Base-by-base conservation (phyloP, 257 asterid genomes). In the Nyctanthes arbortristis region DNA sequence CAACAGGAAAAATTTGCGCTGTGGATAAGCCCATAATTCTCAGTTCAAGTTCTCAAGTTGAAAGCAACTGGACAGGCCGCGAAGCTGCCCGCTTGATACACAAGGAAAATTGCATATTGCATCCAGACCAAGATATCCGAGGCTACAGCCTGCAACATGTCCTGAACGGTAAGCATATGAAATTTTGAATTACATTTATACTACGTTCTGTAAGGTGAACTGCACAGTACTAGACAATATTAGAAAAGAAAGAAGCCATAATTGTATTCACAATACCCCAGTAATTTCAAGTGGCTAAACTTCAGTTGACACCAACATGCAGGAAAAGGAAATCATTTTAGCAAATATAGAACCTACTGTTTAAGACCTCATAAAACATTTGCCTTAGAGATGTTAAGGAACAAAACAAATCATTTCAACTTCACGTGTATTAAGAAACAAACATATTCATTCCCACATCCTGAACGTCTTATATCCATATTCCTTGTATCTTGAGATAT, bases 121-220 rank as follows among this genome's bases (percentile, higher is more conserved):
- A 60, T 40, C 39, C 74, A 77, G 35, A 65, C 52, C 63, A 69
- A 30, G 77, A 70, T 4, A 61, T 22, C 66, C 67, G 76, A 65
- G 63, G 75, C 68, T 69, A 78, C 86, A 73, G 62, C 82, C 77
- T 68, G 65, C 86, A 37, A 56, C 75, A 73, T 60, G 66, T 33
- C 57, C 72, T 80, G 61, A 78, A 60, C 30, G 73, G 96, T 91
- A 71, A 85, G 95, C 79, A 24, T 36, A 28, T 33, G 37, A 14
- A 55, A 24, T 57, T 69, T 60, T 31, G 66, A 63, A 10, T 30
- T 52, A 27, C 11, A 22, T 7, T 49, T 65, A 60, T 12, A 35
- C 20, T 6, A 52, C 24, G 30, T 20, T 52, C 9, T 9, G 59
- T 20, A 22, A 52, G 59, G 30, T 52, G 28, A 52, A 22, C 6